Percentiles rank a stretch among this genome's conserved stretches.
Evolutionary conservation across 1,139 yeast species (phyloP).

Genomic region (Saccharomyces hybrid): DNA sequence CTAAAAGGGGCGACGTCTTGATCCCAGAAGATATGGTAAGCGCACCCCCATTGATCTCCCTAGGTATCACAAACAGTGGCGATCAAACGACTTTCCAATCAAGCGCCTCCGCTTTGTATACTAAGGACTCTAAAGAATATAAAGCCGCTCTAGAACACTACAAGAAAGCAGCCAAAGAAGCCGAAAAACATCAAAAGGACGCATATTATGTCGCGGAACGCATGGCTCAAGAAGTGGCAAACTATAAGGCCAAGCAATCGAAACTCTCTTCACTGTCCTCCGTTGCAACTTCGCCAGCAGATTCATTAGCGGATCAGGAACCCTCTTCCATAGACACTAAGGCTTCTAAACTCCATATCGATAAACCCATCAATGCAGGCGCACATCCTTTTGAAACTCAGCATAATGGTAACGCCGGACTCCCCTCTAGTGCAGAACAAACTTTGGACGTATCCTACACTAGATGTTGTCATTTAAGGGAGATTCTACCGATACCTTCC

Average conservation of each 20-base stretch:
- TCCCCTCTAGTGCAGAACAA: conserved; percentile 28
- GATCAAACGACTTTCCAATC: neutral
- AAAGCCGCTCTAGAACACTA: conserved; percentile 52
- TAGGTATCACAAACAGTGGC: conserved; percentile 46
- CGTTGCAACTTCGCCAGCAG: conserved; percentile 1
- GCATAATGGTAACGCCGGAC: neutral
- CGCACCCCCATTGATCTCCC: conserved; percentile 56
- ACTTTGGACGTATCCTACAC: conserved; percentile 64
- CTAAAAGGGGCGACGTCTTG: conserved; percentile 70
- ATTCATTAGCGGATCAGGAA: conserved; percentile 12
- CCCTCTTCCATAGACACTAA: conserved; percentile 18
- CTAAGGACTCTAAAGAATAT: conserved; percentile 44
- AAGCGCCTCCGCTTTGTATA: conserved; percentile 25
- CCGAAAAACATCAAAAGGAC: conserved; percentile 63
- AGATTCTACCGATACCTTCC: conserved; percentile 69
- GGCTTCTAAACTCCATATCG: conserved; percentile 38
- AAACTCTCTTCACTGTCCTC: conserved; percentile 5
- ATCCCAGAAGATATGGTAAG: conserved; percentile 60
- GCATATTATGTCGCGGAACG: conserved; percentile 64
- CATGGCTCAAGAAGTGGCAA: conserved; percentile 54
- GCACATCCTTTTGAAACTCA: conserved; percentile 45
- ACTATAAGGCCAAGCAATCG: conserved; percentile 21
- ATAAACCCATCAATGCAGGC: conserved; percentile 62
- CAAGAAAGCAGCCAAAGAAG: conserved; percentile 46
- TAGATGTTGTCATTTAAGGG: conserved; percentile 67